Base-by-base conservation (phyloP, 1,139 yeast genomes). In the Lodderomyces metapsilosis region DNA sequence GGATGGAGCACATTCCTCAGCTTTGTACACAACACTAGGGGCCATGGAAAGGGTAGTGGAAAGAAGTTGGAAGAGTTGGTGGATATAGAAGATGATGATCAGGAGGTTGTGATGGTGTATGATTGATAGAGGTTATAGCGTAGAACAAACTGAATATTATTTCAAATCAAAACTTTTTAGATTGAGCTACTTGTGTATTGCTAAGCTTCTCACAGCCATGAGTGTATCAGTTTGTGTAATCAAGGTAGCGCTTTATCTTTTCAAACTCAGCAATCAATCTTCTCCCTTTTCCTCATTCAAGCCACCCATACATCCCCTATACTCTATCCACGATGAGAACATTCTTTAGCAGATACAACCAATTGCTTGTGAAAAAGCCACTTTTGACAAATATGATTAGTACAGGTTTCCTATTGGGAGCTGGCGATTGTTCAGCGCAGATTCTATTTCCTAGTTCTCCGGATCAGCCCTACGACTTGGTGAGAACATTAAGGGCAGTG, bases 1-100 rank as follows among this genome's bases (percentile, higher is more conserved):
- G 72, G 74, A 22, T 71, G 77, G 77, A 71, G 66, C 45, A 64
- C 72, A 36, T 71, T 64, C 54, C 64, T 71, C 55, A 69, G 76
- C 52, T 69, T 61, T 46, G 62, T 69, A 15, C 76, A 69, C 47
- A 71, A 71, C 48, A 61, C 73, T 7, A 58, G 59, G 41, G 67
- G 69, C 10, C 95, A 66, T 43, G 74, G 71, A 24, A 64, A 66
- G 47, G 70, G 68, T 11, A 64, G 67, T 39, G 70, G 70, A 11
- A 53, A 56, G 40, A 46, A 52, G 34, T 48, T 71, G 34, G 76
- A 71, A 45, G 72, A 66, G 47, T 53, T 70, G 44, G 67, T 69
- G 39, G 75, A 71, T 47, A 59, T 71, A 25, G 72, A 69, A 47
- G 64, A 65, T 25, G 61, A 57, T 5, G 68, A 58, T 11, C 50